Base-by-base conservation (phyloP, 2,329 filamentous ascomycete genomes). In the Proliferodiscus dingleyae region DNA sequence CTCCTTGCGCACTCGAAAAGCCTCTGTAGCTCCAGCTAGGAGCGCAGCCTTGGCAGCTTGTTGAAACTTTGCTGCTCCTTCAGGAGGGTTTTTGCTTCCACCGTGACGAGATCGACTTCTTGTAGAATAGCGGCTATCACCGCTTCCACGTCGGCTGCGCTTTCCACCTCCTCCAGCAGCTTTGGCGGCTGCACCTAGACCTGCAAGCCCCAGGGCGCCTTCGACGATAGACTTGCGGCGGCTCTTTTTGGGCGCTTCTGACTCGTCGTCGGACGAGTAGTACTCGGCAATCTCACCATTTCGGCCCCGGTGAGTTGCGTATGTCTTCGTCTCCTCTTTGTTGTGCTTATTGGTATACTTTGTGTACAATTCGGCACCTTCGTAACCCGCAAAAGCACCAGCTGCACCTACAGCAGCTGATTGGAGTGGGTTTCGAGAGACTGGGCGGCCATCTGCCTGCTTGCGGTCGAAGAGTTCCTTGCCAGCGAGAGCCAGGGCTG, bases 21-120 rank as follows among this genome's bases (percentile, higher is more conserved):
- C 91, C 67, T 96, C 90, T 44, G 89, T 86, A 32, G 90, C 91
- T 58, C 89, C 91, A 23, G 91, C 90, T 37, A 95, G 78, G 30
- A 96, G 74, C 16, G 90, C 93, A 26, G 91, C 90, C 72, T 93
- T 91, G 64, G 90, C 88, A 26, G 89, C 89, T 68, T 95, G 89
- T 55, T 89, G 82, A 37, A 88, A 78, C 58, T 87, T 87, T 57
- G 71, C 74, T 28, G 71, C 67, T 66, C 65, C 72, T 62, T 66
- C 69, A 32, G 72, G 73, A 46, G 71, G 73, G 52, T 71, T 72
- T 29, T 64, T 65, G 50, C 71, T 72, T 46, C 74, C 70, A 34
- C 75, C 72, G 45, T 15, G n/a, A 23, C 72, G 69, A 24, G 76
- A 78, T 52, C 77, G 75, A 30, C 45, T 46, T 42, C 46, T 41